Conservation (phyloP, 1,139 yeast species). For the Protomyces arabidopsidicola region DNA sequence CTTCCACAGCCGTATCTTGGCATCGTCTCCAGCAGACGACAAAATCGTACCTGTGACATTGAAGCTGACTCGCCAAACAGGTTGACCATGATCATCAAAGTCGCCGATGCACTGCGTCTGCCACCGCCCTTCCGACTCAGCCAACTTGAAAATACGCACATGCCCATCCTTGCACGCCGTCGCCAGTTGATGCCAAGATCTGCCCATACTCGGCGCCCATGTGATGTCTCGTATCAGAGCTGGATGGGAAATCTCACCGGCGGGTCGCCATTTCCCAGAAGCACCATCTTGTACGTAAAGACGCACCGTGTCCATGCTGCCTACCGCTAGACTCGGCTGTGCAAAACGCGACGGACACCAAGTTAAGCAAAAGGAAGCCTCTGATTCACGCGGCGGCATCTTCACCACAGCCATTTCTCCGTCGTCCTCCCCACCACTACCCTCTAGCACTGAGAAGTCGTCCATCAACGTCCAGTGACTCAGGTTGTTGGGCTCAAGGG, state of each 20-base stretch:
- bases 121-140: conserved; percentile 33
- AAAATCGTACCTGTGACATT: conserved; percentile 87
- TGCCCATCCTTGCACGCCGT: conserved; percentile 95
- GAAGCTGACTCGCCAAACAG: conserved; percentile 96
- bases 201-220: conserved; percentile 82
- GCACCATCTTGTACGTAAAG: conserved; percentile 56
- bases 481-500: conserved; percentile 80
- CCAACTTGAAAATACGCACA: conserved; percentile 75
- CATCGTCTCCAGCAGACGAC: conserved; percentile 94
- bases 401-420: conserved; percentile 43
- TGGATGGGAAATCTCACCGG: conserved; percentile 57
- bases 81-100: conserved; percentile 74
- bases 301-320: conserved; percentile 83
- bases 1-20: conserved; percentile 87
- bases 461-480: conserved; percentile 73
- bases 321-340: conserved; percentile 73
- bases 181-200: conserved; percentile 80
- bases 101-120: conserved; percentile 51
- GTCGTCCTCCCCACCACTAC: background rate
- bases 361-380: conserved; percentile 76
- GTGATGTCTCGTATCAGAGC: conserved; percentile 84
- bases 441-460: conserved; percentile 45
- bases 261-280: conserved; percentile 43
- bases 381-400: conserved; percentile 75
- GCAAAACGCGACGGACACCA: conserved; percentile 93